phyloP scores from a whole-genome alignment of 2,329 filamentous ascomycete genomes.

The Drechslerella dactyloides region DNA sequence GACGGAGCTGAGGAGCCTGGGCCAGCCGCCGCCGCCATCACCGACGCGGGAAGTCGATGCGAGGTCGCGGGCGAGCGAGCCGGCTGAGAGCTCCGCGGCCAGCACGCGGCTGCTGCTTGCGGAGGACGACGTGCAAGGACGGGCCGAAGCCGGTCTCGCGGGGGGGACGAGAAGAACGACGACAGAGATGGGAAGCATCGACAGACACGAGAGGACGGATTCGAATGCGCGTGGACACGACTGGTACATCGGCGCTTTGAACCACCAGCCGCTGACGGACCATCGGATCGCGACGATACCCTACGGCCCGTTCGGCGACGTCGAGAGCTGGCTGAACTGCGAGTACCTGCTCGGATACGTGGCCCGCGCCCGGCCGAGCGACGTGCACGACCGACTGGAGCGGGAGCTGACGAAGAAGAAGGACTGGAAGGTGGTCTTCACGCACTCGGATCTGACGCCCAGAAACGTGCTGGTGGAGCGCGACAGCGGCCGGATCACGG shows the following conservation, averaged over 20 bases:
- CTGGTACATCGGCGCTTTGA: slow-evolving; percentile 31
- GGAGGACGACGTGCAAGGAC: not conserved
- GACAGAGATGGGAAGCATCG: not conserved
- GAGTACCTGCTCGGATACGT: slow-evolving; percentile 47
- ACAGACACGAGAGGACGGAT: too few relatives aligned
- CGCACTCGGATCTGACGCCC: slow-evolving; percentile 45
- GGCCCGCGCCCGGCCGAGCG: slow-evolving; percentile 21
- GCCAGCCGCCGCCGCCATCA: slow-evolving; percentile 16
- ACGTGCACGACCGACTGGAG: slow-evolving; percentile 28
- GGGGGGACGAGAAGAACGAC: too few relatives aligned
- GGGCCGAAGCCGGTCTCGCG: not conserved
- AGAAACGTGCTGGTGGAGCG: slow-evolving; percentile 45
- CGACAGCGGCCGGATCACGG: slow-evolving; percentile 37
- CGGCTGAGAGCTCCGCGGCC: slow-evolving; percentile 16
- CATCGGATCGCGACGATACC: slow-evolving; percentile 47
- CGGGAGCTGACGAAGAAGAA: slow-evolving; percentile 20
- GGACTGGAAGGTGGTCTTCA: slow-evolving; percentile 37
- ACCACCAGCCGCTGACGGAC: slow-evolving; percentile 40
- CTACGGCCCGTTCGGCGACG: slow-evolving; percentile 37
- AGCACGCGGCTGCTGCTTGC: not conserved
- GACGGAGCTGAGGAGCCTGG: slow-evolving; percentile 30
- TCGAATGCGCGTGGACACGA: not conserved
- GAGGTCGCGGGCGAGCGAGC: slow-evolving; percentile 1
- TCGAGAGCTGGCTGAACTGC: slow-evolving; percentile 39
- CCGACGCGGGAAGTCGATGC: slow-evolving; percentile 21